Percentiles rank a stretch among this genome's conserved stretches.
Conservation (phyloP, 306 rosid genomes). For the Sphenostylis stenocarpa region DNA sequence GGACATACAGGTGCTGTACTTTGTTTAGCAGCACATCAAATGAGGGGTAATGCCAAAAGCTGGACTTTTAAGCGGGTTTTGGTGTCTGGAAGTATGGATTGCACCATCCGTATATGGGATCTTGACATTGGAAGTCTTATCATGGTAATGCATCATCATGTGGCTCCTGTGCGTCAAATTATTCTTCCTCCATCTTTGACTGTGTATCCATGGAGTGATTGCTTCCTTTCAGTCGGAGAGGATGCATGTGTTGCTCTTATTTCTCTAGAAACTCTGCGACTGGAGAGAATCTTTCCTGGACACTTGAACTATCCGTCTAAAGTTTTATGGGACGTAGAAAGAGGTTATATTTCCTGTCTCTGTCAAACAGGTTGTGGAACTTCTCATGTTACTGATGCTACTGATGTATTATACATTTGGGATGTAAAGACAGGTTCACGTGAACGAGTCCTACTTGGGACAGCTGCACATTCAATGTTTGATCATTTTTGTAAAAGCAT, state of each 20-base stretch:
- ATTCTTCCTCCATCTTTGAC: conserved; percentile 75
- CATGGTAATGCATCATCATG: conserved; percentile 90
- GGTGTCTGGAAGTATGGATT: conserved; percentile 92
- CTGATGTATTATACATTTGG: conserved; percentile 80
- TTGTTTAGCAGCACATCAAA: conserved; percentile 90
- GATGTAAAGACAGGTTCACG: conserved; percentile 90
- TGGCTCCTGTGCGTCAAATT: conserved; percentile 88
- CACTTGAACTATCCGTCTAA: conserved; percentile 80
- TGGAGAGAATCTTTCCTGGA: conserved; percentile 96
- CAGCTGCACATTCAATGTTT: conserved; percentile 89
- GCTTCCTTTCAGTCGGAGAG: conserved; percentile 95
- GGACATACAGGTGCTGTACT: conserved; percentile 88
- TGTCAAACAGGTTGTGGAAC: conserved; percentile 66
- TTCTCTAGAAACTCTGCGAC: conserved; percentile 83
- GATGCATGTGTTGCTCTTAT: conserved; percentile 88
- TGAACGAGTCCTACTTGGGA: conserved; percentile 84
- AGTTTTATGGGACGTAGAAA: conserved; percentile 91
- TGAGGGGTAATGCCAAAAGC: conserved; percentile 53
- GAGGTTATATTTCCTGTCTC: conserved; percentile 88
- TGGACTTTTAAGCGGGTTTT: conserved; percentile 56
- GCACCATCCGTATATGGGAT: conserved; percentile 88
- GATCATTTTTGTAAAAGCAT: conserved; percentile 85
- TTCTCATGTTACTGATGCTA: conserved; percentile 60
- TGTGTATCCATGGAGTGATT: conserved; percentile 75
- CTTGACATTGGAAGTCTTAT: conserved; percentile 70